Conservation (phyloP, 2,329 filamentous ascomycete genomes). For the Sporothrix inflata region DNA sequence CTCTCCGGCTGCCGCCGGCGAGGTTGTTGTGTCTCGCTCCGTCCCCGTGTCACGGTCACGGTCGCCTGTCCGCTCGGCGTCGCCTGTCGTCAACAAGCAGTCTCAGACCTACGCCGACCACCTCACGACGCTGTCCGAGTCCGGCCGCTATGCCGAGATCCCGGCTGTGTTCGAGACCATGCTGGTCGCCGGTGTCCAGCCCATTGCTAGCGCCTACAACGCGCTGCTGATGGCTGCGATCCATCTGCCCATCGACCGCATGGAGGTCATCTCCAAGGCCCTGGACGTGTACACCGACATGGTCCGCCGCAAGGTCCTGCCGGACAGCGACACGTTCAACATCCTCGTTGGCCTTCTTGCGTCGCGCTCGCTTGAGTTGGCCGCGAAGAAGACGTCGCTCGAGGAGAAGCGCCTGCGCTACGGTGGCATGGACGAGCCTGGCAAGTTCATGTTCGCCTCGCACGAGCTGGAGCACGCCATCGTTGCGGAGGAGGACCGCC, state of each 20-base stretch:
- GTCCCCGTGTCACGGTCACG: slow-evolving; percentile 50
- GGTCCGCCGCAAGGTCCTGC: slow-evolving; percentile 80
- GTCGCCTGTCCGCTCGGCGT: slow-evolving; percentile 58
- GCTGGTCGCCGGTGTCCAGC: slow-evolving; percentile 78
- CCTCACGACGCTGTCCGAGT: slow-evolving; percentile 72
- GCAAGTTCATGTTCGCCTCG: slow-evolving; percentile 86
- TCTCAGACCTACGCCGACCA: slow-evolving; percentile 75
- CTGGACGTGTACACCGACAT: slow-evolving; percentile 96
- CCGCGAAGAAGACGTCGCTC: slow-evolving; percentile 70
- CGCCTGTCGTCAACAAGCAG: slow-evolving; percentile 65
- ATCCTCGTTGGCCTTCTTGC: slow-evolving; percentile 84
- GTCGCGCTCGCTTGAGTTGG: slow-evolving; percentile 76
- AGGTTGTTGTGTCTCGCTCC: slow-evolving; percentile 45
- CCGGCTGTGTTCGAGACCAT: slow-evolving; percentile 89
- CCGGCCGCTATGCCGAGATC: slow-evolving; percentile 80
- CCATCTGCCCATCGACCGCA: slow-evolving; percentile 75
- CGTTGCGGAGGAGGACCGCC: slow-evolving; percentile 81
- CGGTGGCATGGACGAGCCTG: slow-evolving; percentile 80
- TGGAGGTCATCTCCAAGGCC: slow-evolving; percentile 85
- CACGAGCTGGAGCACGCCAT: slow-evolving; percentile 87
- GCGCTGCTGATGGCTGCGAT: slow-evolving; percentile 84
- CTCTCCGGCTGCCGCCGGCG: slow-evolving; percentile 45
- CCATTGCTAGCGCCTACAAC: slow-evolving; percentile 87
- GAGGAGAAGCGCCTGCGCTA: slow-evolving; percentile 84
- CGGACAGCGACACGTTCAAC: slow-evolving; percentile 84